Base-by-base conservation (phyloP, 345 rosid genomes). In the Salix suchowensis region DNA sequence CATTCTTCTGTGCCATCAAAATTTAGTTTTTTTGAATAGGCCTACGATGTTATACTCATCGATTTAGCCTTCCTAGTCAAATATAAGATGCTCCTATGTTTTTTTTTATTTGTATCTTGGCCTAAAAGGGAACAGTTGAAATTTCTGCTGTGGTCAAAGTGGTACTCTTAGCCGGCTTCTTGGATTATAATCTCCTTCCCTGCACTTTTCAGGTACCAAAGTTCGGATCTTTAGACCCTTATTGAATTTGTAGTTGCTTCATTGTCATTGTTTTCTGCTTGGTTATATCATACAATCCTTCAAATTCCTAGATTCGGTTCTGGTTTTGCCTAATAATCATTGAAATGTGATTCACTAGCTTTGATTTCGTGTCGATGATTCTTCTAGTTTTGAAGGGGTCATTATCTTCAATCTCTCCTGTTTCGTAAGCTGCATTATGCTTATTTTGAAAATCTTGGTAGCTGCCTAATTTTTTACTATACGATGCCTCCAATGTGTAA, bases 151-250 rank as follows among this genome's bases (percentile, higher is more conserved):
- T 61, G 40, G 80, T 78, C 79, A 71, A 71, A 62, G 77, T 36
- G 23, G 70, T 71, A 71, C 28, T 74, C 65, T 67, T 46, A 67
- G 76, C 70, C 52, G 77, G 84, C 77, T 60, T 34, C 73, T 74
- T 81, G 77, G 66, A 54, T 78, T 74, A 77, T 34, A 66, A 52
- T 67, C 68, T 62, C 52, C 79, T 62, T 78, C 68, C 71, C 46
- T 69, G 26, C 55, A 84, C 77, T 54, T 76, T 82, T 80, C 83
- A 85, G 83, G 82, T 88, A 83, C 88, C 87, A 74, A 82, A 80
- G 73, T 65, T 75, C 39, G 71, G 78, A 76, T 61, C 42, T 74
- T 48, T 40, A 52, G 34, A 72, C 76, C 21, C 65, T 65, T 77
- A 28, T 76, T 78, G 61, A 73, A 24, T 66, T 61, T 19, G 64